A percentile compares a stretch with the other conserved stretches of the same genome.
Conservation (phyloP, 2,329 filamentous ascomycete species). For the Pestalotiopsis sp. region DNA sequence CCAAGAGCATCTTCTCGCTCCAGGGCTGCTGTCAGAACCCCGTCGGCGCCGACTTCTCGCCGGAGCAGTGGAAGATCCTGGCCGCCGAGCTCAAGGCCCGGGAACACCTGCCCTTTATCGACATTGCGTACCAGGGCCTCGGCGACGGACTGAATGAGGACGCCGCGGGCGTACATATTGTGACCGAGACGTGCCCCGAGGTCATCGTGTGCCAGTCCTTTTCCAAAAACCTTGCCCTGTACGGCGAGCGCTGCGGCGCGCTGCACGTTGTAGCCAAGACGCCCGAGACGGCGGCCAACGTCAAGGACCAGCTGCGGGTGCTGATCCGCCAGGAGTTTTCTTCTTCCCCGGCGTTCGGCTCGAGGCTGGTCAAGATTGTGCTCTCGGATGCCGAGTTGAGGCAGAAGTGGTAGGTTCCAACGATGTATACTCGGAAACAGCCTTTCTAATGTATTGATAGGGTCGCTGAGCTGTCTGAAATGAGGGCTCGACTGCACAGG, state of each 20-base stretch:
- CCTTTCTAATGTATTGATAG: background rate
- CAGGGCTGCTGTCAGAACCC: constrained; percentile 42
- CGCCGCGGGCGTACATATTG: constrained; percentile 30
- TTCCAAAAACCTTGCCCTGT: constrained; percentile 41
- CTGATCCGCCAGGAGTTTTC: constrained; percentile 32
- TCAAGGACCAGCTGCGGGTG: constrained; percentile 29
- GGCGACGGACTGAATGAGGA: constrained; percentile 36
- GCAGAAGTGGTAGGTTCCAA: constrained; percentile 15
- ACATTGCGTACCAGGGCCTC: constrained; percentile 40
- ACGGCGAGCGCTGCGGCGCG: constrained; percentile 37
- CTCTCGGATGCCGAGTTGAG: constrained; percentile 18
- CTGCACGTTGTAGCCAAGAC: constrained; percentile 27
- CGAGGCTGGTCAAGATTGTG: constrained; percentile 27
- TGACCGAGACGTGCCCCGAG: constrained; percentile 29
- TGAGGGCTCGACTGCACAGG: background rate
- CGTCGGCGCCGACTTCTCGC: constrained; percentile 34
- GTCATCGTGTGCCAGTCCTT: constrained; percentile 38
- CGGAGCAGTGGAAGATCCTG: constrained; percentile 33
- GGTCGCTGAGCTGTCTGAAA: background rate
- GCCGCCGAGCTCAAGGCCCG: constrained; percentile 20
- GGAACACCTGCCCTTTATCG: constrained; percentile 32
- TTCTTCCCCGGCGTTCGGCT: constrained; percentile 29
- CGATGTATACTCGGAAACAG: background rate
- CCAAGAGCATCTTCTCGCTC: constrained; percentile 35
- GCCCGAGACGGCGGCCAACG: constrained; percentile 20